Conservation (phyloP, 2,329 filamentous ascomycete genomes). For the Neodidymelliopsis sp. region DNA sequence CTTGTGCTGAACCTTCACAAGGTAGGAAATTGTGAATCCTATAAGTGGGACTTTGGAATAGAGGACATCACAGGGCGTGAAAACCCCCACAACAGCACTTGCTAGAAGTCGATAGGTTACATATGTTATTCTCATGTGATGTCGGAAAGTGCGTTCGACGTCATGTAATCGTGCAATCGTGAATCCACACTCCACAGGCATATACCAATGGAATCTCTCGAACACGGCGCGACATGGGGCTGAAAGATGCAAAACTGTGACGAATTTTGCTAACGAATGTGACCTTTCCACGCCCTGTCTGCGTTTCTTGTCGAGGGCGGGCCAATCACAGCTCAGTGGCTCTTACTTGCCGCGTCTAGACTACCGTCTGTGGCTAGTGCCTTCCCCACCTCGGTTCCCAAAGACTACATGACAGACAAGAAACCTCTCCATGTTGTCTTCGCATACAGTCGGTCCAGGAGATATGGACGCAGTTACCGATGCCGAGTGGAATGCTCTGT, state of each 20-base stretch:
- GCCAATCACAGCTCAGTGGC: slow-evolving; percentile 7
- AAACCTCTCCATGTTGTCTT: slow-evolving; percentile 1
- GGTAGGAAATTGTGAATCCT: too few relatives aligned
- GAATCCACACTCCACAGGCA: too few relatives aligned
- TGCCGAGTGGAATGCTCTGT: slow-evolving; percentile 15
- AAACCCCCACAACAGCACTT: too few relatives aligned
- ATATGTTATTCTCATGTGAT: too few relatives aligned
- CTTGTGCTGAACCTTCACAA: too few relatives aligned
- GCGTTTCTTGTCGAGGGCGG: slow-evolving; percentile 3
- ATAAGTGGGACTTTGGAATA: too few relatives aligned
- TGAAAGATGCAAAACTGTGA: neutral
- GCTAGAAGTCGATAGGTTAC: too few relatives aligned
- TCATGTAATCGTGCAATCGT: too few relatives aligned
- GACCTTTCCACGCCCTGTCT: slow-evolving; percentile 9
- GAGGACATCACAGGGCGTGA: too few relatives aligned
- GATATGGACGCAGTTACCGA: slow-evolving; percentile 8
- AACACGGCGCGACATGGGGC: too few relatives aligned
- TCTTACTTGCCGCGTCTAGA: slow-evolving; percentile 10
- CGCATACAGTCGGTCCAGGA: slow-evolving; percentile 14
- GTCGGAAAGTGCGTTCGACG: too few relatives aligned
- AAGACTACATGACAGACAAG: slow-evolving; percentile 4
- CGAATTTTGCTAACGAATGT: neutral
- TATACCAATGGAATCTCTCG: too few relatives aligned
- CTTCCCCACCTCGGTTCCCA: slow-evolving; percentile 5
- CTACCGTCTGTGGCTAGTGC: slow-evolving; percentile 9